These are phyloP conservation scores for Larix kaempferi DNA, from an alignment of 75 land plant species.

Conservation along the genomic window DNA sequence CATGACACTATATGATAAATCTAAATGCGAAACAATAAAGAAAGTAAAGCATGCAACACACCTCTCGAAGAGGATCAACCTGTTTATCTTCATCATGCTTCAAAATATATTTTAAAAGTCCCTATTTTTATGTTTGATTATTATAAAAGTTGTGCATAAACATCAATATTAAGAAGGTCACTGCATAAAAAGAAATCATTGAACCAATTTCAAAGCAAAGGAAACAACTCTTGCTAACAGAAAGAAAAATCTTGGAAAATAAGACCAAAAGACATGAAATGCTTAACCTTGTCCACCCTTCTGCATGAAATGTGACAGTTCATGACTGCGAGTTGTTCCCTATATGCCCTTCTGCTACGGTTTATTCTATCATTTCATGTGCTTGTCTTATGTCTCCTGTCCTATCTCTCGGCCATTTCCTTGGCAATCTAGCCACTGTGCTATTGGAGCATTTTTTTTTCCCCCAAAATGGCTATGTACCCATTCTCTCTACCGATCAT, in stretches of 20 bases:
- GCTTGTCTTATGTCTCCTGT: too few relatives aligned
- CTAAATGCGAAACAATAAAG: slow-evolving; percentile 1
- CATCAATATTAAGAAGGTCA: background rate
- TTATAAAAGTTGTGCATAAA: background rate
- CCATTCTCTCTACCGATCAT: too few relatives aligned
- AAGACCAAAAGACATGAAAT: background rate
- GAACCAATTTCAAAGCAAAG: background rate
- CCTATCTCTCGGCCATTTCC: too few relatives aligned
- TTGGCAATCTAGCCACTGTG: too few relatives aligned
- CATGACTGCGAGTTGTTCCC: too few relatives aligned
- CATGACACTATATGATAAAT: background rate
- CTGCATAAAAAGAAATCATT: background rate
- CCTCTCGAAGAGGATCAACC: slow-evolving; percentile 84
- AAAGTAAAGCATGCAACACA: slow-evolving; percentile 14
- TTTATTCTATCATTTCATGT: too few relatives aligned
- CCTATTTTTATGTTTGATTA: slow-evolving; percentile 29
- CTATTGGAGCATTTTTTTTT: too few relatives aligned
- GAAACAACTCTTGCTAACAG: background rate
- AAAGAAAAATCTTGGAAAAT: background rate
- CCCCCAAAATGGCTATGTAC: too few relatives aligned
- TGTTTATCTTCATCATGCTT: slow-evolving; percentile 86
- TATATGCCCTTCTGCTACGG: too few relatives aligned
- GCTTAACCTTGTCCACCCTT: too few relatives aligned
- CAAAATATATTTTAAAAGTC: slow-evolving; percentile 56
- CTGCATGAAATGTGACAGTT: too few relatives aligned